Base-by-base conservation (phyloP, 139 green algal genomes). In the Volvox africanus region DNA sequence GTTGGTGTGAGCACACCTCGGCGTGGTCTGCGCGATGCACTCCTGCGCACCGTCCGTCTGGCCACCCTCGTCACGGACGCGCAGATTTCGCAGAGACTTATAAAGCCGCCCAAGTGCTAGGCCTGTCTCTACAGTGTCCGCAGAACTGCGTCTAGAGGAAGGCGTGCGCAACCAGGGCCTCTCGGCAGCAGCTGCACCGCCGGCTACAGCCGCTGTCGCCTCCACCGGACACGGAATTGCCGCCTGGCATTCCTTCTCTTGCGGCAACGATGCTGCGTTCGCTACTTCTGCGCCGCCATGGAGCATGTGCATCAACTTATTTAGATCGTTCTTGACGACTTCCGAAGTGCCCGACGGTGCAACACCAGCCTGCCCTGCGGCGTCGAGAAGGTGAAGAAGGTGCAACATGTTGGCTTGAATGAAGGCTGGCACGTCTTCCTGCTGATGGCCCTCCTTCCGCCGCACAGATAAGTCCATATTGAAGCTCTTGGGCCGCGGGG, bases 111-210 rank as follows among this genome's bases (percentile, higher is more conserved):
- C 21, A 18, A 89, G 44, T 36, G 84, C 84, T 26, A n/a, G 24
- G 44, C 84, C 84, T 0, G 84, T 82, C 6, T 73, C 84, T 5
- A 89, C 84, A 1, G 84, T 89, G 69, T 89, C 84, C 32, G 28
- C 24, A 11, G 84, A 89, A 44, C 67, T 81, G 69, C 44, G 69
- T 5, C 37, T 62, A n/a, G 84, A 89, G 0, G 17, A 36, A 18
- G n/a, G 24, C 65, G 65, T 6, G 24, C 65, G 65, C 65, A 28
- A 24, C 21, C 24, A 73, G 21, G 65, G 24, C 21, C 65, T 3
- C 24, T 73, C 65, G 65, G 65, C 65, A 6, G 65, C 65, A 73
- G 65, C 65, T 28, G 65, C 65, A 28, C 24, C 2, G 65, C 65
- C 65, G 11, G 11, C 21, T 28, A 73, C 65, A 73, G 65, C 2